phyloP scores from a whole-genome alignment of 2,329 filamentous ascomycete genomes.

The Cladobotryum protrusum region DNA sequence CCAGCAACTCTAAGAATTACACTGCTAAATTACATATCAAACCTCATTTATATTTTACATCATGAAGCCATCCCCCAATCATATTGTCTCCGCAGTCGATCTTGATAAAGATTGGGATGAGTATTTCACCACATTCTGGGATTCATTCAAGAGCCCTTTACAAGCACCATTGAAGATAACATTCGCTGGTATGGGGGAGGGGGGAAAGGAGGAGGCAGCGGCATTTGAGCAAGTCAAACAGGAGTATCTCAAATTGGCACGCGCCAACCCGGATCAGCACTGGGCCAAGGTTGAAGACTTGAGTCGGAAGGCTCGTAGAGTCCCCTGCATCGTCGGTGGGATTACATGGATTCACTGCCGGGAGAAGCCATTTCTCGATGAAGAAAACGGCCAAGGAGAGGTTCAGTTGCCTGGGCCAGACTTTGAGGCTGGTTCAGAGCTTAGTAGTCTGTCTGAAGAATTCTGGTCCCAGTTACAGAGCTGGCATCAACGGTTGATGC shows the following conservation, averaged over 20 bases:
- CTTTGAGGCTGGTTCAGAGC: neutral
- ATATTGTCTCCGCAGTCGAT: neutral
- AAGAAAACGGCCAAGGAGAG: neutral
- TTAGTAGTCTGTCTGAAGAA: neutral
- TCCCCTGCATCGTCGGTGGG: neutral
- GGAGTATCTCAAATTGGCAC: neutral
- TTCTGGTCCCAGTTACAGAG: neutral
- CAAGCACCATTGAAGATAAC: neutral
- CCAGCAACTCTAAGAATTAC: no score
- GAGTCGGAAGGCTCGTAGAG: neutral
- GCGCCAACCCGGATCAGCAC: neutral
- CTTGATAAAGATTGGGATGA: neutral
- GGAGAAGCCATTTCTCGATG: neutral
- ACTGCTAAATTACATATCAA: no score
- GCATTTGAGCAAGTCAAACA: neutral
- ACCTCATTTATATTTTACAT: no score
- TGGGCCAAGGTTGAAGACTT: neutral
- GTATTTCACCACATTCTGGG: neutral
- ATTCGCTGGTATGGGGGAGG: neutral
- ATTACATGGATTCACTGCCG: neutral
- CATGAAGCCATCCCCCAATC: neutral
- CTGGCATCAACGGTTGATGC: neutral
- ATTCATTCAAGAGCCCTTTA: neutral
- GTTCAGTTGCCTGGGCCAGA: neutral
- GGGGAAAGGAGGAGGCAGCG: neutral